Conservation (phyloP, 345 rosid genomes). For the Luvunga scandens region DNA sequence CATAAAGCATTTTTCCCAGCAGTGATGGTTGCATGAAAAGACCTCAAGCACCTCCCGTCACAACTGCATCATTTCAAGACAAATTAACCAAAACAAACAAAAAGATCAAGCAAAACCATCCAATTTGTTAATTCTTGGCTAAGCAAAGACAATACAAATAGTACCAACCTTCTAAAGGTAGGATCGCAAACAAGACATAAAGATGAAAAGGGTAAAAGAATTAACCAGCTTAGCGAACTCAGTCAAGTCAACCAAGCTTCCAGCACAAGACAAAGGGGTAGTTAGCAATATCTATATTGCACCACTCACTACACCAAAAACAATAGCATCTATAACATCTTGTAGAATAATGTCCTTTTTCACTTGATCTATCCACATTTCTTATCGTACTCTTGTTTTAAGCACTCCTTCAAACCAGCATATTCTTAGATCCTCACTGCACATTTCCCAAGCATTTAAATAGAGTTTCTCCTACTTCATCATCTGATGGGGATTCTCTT, state of each 20-base stretch:
- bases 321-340: neutral
- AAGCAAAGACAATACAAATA: neutral
- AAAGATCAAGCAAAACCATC: neutral
- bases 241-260: neutral
- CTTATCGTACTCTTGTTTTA: neutral
- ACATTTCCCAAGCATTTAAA: neutral
- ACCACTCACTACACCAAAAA: neutral
- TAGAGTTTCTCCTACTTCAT: neutral
- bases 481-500: neutral
- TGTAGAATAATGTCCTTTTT: neutral
- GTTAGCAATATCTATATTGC: neutral
- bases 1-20: constrained; percentile 40
- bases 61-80: constrained; percentile 40
- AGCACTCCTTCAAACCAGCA: neutral
- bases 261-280: neutral
- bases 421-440: neutral
- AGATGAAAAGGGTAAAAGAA: neutral
- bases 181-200: neutral
- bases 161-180: neutral
- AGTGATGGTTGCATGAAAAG: constrained; percentile 59
- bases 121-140: neutral
- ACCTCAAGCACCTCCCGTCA: constrained; percentile 69
- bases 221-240: neutral
- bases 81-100: neutral
- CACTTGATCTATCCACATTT: neutral